A percentile compares a stretch with the other conserved stretches of the same genome.
These are phyloP conservation scores for Yarrowia sp. DNA, from an alignment of 805 yeast species.

Conservation along the genomic window DNA sequence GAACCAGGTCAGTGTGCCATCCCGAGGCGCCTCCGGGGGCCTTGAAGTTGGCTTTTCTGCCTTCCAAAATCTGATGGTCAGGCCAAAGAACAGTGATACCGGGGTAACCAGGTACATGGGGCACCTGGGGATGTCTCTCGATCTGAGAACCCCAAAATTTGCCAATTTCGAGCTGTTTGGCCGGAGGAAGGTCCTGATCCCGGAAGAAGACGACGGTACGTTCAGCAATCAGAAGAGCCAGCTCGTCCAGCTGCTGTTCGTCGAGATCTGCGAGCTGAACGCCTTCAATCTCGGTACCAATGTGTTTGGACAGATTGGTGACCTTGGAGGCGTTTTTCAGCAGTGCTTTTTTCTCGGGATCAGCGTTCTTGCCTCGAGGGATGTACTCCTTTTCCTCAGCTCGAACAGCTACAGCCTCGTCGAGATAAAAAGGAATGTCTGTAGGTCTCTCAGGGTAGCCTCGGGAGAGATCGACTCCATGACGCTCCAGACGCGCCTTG, in stretches of 20 bases:
- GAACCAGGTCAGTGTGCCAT: constrained; percentile 56
- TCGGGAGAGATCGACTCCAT: constrained; percentile 40
- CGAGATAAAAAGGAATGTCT: constrained; percentile 41
- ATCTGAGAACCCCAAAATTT: constrained; percentile 45
- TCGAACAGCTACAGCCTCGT: constrained; percentile 43
- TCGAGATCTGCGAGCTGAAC: constrained; percentile 45
- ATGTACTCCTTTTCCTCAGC: constrained; percentile 36
- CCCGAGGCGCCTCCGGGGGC: constrained; percentile 35
- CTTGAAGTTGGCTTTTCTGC: constrained; percentile 29
- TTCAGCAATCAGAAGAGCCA: constrained; percentile 48
- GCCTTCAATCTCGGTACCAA: constrained; percentile 52
- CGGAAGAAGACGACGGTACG: constrained; percentile 52
- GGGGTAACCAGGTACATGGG: constrained; percentile 40
- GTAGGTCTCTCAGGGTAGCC: constrained; percentile 45
- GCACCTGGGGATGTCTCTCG: constrained; percentile 44
- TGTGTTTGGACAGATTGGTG: constrained; percentile 45
- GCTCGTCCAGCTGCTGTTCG: constrained; percentile 47
- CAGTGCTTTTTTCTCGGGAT: constrained; percentile 41
- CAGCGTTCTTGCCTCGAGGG: constrained; percentile 41
- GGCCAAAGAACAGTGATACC: constrained; percentile 47
- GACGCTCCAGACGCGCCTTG: constrained; percentile 36
- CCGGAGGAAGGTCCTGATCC: constrained; percentile 44
- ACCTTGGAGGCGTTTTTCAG: constrained; percentile 45
- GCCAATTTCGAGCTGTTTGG: constrained; percentile 46
- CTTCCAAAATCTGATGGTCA: constrained; percentile 38